phyloP scores from a whole-genome alignment of 2,329 filamentous ascomycete genomes.

The Fusarium sp. region DNA sequence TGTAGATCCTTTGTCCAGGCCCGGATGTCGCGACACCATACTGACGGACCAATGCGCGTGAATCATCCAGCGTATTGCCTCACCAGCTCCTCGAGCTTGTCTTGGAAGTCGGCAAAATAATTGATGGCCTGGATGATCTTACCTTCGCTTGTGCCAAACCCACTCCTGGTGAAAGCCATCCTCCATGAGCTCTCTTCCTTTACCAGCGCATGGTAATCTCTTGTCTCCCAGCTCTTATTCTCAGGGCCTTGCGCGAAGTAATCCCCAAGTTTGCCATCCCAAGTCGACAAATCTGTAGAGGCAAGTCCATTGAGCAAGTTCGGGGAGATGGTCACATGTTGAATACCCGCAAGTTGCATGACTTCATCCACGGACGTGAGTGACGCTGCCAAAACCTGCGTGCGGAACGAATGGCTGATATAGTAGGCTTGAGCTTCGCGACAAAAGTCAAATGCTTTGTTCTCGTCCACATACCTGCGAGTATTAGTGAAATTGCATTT shows the following conservation, averaged over 20 bases:
- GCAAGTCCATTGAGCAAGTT: constrained; percentile 63
- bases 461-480: constrained; percentile 61
- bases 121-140: constrained; percentile 69
- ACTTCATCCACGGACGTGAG: constrained; percentile 70
- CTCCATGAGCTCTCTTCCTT: constrained; percentile 63
- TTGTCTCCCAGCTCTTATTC: constrained; percentile 46
- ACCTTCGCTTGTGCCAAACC: constrained; percentile 61
- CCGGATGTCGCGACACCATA: not conserved
- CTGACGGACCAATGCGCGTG: not conserved
- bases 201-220: constrained; percentile 39
- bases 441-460: constrained; percentile 65
- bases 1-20: constrained; percentile 25
- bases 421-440: constrained; percentile 67
- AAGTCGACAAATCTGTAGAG: constrained; percentile 51
- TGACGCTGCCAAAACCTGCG: constrained; percentile 68
- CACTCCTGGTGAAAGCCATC: constrained; percentile 64
- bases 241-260: constrained; percentile 51
- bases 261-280: constrained; percentile 50
- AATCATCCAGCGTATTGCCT: constrained; percentile 45
- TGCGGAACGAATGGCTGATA: constrained; percentile 55
- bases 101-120: constrained; percentile 69
- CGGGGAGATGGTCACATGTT: constrained; percentile 72
- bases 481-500: constrained; percentile 2
- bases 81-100: constrained; percentile 61
- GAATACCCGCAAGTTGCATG: constrained; percentile 68